Evolutionary conservation across 2,329 filamentous ascomycete species (phyloP).

Genomic region (Fusarium chaquense): DNA sequence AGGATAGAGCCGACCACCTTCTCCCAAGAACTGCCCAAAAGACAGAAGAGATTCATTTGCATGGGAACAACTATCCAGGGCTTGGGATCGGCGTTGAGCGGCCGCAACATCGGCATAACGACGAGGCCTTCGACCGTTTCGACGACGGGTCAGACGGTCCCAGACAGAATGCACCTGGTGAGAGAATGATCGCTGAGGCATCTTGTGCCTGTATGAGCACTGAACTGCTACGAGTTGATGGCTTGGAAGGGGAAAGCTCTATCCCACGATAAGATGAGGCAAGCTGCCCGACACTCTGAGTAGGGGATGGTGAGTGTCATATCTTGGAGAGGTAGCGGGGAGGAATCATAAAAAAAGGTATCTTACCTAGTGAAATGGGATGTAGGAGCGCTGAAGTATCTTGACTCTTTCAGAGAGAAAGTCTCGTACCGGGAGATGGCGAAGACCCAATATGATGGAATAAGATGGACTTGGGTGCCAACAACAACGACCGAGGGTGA

Average conservation of each 20-base stretch:
- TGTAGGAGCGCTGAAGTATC: neutral
- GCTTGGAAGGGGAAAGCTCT: neutral
- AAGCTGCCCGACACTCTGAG: too few species aligned
- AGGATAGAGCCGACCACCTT: neutral
- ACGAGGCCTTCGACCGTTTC: neutral
- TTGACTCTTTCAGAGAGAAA: neutral
- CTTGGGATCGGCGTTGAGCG: neutral
- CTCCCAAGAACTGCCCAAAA: neutral
- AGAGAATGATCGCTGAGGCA: neutral
- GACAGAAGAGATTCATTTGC: neutral
- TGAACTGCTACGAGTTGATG: neutral
- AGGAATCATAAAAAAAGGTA: neutral
- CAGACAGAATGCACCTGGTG: neutral
- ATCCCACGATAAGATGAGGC: neutral
- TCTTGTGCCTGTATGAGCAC: neutral
- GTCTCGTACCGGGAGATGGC: neutral
- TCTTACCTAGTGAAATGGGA: neutral
- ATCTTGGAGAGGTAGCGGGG: too few species aligned
- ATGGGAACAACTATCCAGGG: neutral
- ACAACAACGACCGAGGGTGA: neutral
- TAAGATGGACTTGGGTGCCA: neutral
- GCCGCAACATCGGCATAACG: neutral
- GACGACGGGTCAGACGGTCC: conserved; percentile 4
- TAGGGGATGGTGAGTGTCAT: neutral
- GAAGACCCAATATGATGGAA: neutral